These are phyloP conservation scores for Lunasporangiospora selenospora DNA, from an alignment of 192 early-diverging fungal species.

Conservation along the genomic window DNA sequence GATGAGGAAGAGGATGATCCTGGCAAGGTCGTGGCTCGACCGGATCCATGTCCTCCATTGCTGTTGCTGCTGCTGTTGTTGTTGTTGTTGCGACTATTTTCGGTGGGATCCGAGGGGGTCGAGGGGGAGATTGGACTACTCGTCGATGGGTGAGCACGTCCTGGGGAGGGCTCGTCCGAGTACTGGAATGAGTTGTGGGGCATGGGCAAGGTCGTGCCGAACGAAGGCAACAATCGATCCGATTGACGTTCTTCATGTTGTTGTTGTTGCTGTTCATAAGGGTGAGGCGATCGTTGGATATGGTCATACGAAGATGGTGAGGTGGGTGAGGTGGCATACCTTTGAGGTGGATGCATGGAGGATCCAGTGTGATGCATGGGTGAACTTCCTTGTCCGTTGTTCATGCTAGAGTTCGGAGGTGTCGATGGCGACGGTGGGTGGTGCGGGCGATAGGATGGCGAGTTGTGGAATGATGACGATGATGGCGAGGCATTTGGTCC, in stretches of 20 bases:
- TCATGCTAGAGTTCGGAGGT: conserved; percentile 3
- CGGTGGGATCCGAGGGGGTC: too few species aligned
- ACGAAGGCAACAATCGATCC: conserved; percentile 39
- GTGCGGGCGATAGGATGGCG: conserved; percentile 5
- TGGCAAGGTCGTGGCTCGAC: too few species aligned
- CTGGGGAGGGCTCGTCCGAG: too few species aligned
- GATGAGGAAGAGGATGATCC: too few species aligned
- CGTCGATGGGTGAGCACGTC: too few species aligned
- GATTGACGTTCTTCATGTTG: conserved; percentile 32
- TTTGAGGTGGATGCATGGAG: conserved; percentile 11
- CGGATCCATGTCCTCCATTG: too few species aligned
- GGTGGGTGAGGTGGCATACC: conserved; percentile 21
- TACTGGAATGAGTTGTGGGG: too few species aligned
- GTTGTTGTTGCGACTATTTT: too few species aligned
- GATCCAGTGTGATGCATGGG: conserved; percentile 24
- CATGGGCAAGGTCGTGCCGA: conserved; percentile 37
- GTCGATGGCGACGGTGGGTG: conserved; percentile 25
- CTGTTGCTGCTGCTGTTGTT: too few species aligned
- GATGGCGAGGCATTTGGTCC: too few species aligned
- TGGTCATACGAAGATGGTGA: conserved; percentile 39
- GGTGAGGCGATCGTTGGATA: conserved; percentile 12
- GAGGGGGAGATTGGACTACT: too few species aligned
- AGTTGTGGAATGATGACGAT: conserved; percentile 10
- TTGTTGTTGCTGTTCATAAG: conserved; percentile 12
- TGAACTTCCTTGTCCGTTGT: not conserved